Percentiles rank a stretch among this genome's conserved stretches.
phyloP scores from a whole-genome alignment of 345 rosid genomes.

The Linum lewisii region DNA sequence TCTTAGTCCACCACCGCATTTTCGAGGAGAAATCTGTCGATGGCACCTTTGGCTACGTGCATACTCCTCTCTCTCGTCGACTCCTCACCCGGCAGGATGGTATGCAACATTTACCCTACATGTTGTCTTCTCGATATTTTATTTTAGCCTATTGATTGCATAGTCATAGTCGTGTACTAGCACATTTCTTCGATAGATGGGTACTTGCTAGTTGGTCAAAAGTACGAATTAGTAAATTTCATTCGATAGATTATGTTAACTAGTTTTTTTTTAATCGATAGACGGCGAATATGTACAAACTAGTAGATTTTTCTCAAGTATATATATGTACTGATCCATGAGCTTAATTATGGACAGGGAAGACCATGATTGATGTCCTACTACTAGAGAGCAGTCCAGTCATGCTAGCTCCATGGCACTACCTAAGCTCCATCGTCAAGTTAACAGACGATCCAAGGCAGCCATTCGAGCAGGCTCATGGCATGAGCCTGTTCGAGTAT shows the following conservation, averaged over 20 bases:
- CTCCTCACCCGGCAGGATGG: conserved; percentile 16
- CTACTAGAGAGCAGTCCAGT: conserved; percentile 37
- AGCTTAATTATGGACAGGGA: conserved; percentile 9
- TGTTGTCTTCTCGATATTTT: too few species aligned
- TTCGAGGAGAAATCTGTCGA: conserved; percentile 30
- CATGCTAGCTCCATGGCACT: conserved; percentile 56
- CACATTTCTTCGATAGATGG: too few species aligned
- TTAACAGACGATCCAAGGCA: not conserved
- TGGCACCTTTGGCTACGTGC: conserved; percentile 23
- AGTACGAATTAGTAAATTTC: too few species aligned
- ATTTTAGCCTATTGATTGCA: too few species aligned
- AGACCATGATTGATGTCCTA: conserved; percentile 33
- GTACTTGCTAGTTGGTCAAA: too few species aligned
- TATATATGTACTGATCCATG: not conserved
- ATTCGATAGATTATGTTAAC: too few species aligned
- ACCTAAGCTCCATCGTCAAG: conserved; percentile 23
- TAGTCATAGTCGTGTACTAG: too few species aligned
- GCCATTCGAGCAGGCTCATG: conserved; percentile 23
- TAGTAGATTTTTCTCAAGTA: too few species aligned
- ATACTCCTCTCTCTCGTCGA: conserved; percentile 54
- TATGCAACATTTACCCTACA: not conserved
- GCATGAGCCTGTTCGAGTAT: conserved; percentile 39
- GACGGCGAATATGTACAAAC: too few species aligned
- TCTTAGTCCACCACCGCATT: conserved; percentile 37
- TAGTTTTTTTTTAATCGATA: too few species aligned